These are phyloP conservation scores for Clausena lansium DNA, from an alignment of 345 rosid species.

Conservation along the genomic window DNA sequence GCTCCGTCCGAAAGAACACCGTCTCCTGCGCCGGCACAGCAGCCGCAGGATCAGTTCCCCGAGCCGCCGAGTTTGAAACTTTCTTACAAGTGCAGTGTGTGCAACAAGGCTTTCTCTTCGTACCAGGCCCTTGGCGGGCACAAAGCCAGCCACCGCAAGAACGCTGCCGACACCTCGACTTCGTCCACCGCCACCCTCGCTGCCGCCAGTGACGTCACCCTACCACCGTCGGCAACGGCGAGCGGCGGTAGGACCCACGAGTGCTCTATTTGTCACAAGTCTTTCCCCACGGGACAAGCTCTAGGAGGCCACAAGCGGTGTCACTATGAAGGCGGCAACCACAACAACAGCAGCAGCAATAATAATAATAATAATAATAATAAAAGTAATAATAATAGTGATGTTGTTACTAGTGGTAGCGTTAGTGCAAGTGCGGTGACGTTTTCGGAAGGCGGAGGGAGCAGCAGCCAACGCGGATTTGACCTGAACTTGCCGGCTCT, in stretches of 20 bases:
- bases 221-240: conserved; percentile 11
- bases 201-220: conserved; percentile 15
- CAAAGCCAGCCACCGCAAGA: conserved; percentile 93
- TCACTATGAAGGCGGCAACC: conserved; percentile 79
- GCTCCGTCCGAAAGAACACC: not conserved
- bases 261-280: conserved; percentile 89
- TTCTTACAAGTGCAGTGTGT: conserved; percentile 70
- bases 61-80: conserved; percentile 33
- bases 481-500: conserved; percentile 85
- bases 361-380: not conserved
- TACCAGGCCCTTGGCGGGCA: conserved; percentile 97
- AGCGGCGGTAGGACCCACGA: conserved; percentile 62
- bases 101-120: conserved; percentile 73
- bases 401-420: not conserved
- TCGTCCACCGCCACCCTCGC: conserved; percentile 14
- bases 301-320: conserved; percentile 97
- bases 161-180: conserved; percentile 10
- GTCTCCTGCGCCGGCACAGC: not conserved
- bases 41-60: not conserved
- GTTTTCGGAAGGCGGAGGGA: conserved; percentile 38
- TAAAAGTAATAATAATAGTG: not conserved
- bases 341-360: conserved; percentile 2
- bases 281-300: conserved; percentile 93
- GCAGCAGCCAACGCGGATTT: conserved; percentile 53
- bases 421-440: conserved; percentile 38